These are phyloP conservation scores for Heritiera fomes DNA, from an alignment of 345 rosid genomes.

Conservation along the genomic window DNA sequence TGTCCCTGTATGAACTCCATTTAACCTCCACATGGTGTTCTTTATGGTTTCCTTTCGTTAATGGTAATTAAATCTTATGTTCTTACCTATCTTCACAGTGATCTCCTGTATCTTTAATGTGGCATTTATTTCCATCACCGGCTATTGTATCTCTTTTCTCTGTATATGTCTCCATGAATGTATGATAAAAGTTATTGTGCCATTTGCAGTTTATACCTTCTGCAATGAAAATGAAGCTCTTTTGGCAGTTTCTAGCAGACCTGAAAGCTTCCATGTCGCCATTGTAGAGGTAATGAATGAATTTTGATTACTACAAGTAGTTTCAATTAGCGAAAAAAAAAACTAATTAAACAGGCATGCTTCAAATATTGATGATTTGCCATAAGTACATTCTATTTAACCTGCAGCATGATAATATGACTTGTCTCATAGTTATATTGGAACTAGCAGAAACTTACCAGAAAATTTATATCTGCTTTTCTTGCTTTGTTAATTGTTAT, in stretches of 20 bases:
- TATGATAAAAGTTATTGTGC: constrained; percentile 1
- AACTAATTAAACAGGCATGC: neutral
- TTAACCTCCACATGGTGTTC: neutral
- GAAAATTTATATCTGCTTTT: neutral
- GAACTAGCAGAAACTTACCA: neutral
- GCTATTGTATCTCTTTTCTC: constrained; percentile 6
- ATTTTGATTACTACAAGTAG: neutral
- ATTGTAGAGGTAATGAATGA: constrained; percentile 68
- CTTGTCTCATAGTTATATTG: neutral
- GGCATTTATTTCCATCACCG: constrained; percentile 19
- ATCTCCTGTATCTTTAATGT: constrained; percentile 17
- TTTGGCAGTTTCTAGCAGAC: constrained; percentile 52
- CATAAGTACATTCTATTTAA: neutral
- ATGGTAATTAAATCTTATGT: neutral
- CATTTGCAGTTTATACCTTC: constrained; percentile 67
- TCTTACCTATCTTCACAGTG: neutral
- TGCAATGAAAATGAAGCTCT: constrained; percentile 75
- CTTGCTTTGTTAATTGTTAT: neutral
- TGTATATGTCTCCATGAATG: neutral
- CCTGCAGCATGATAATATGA: neutral
- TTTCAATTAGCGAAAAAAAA: neutral
- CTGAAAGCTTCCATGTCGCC: constrained; percentile 83
- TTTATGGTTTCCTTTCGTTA: neutral
- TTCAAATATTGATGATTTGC: constrained; percentile 6
- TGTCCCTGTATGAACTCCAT: neutral